Percentiles rank a stretch among this genome's conserved stretches.
Evolutionary conservation across 2,329 filamentous ascomycete genomes (phyloP).

Genomic region (Penicillium sp.): DNA sequence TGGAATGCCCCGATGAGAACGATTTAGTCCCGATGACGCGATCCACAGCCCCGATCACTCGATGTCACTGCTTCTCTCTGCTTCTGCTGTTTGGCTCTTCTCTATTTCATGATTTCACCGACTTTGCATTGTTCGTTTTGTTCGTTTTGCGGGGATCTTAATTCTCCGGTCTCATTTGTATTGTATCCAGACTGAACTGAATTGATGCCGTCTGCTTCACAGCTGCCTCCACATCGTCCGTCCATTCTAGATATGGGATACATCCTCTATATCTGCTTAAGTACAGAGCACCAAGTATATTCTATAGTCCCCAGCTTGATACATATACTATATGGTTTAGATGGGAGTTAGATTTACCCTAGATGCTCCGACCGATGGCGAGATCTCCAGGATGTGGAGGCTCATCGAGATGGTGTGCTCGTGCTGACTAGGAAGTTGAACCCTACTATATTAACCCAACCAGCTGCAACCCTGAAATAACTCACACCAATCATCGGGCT

Average conservation of each 20-base stretch:
- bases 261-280: no score
- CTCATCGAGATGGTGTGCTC: no score
- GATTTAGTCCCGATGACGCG: conserved; percentile 34
- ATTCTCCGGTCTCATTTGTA: background rate
- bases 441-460: no score
- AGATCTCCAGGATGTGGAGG: background rate
- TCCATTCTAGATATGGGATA: no score
- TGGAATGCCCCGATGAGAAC: conserved; percentile 27
- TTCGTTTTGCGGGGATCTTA: background rate
- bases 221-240: no score
- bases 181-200: background rate
- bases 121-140: conserved; percentile 10
- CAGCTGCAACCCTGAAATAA: no score
- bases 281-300: no score
- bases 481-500: no score
- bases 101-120: conserved; percentile 15
- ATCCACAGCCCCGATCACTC: conserved; percentile 18
- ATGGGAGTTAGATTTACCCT: no score
- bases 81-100: conserved; percentile 3
- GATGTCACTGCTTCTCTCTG: background rate
- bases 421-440: no score
- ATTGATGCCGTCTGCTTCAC: background rate
- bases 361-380: background rate
- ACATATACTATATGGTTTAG: no score
- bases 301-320: no score